Conservation (phyloP, 331 rosid species). For the Stylosanthes scabra region DNA sequence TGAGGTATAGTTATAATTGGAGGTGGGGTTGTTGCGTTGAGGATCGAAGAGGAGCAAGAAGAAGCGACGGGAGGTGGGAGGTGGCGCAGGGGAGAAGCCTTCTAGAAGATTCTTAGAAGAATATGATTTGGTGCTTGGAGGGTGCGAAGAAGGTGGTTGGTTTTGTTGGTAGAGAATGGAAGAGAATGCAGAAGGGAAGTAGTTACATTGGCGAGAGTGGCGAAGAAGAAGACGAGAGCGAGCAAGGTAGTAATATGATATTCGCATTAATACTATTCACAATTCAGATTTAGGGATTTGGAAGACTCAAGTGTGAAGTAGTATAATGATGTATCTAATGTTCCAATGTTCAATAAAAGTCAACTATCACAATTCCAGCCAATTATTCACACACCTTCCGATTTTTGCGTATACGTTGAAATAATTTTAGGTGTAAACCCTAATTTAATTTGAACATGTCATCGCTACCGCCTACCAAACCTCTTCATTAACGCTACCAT, state of each 20-base stretch:
- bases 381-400: no score
- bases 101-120: neutral
- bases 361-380: no score
- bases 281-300: no score
- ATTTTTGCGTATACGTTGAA: no score
- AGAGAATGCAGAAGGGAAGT: conserved; percentile 34
- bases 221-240: conserved; percentile 63
- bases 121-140: neutral
- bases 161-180: conserved; percentile 16
- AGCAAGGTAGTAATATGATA: conserved; percentile 49
- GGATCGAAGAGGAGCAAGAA: conserved; percentile 42
- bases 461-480: no score
- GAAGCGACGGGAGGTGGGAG: conserved; percentile 39
- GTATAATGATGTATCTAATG: no score
- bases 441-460: no score
- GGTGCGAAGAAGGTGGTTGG: neutral
- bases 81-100: conserved; percentile 12
- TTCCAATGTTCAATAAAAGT: no score
- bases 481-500: no score
- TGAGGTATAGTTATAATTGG: conserved; percentile 35
- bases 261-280: conserved; percentile 53
- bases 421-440: no score
- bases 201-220: conserved; percentile 39
- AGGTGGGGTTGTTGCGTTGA: conserved; percentile 23
- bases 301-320: no score